These are phyloP conservation scores for Euphorbia lathyris DNA, from an alignment of 345 rosid genomes.

Conservation along the genomic window DNA sequence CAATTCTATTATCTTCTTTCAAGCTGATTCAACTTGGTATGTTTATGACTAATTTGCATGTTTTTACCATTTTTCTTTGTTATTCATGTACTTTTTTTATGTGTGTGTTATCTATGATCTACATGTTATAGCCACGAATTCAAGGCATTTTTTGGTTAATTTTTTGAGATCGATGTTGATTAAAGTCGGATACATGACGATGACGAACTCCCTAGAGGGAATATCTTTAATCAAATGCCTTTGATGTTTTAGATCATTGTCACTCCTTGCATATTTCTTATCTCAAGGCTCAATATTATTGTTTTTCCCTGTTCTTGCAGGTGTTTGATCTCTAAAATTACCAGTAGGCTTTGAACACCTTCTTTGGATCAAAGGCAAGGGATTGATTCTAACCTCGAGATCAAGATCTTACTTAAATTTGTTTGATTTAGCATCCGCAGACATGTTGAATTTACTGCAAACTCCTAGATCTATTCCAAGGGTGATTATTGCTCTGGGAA, in stretches of 20 bases:
- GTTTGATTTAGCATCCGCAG: constrained; percentile 57
- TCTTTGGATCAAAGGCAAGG: too few species aligned
- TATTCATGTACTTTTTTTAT: neutral
- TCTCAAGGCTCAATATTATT: neutral
- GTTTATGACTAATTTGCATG: neutral
- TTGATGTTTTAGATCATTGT: neutral
- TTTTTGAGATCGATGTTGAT: neutral
- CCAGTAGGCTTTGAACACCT: too few species aligned
- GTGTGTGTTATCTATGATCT: neutral
- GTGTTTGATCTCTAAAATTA: constrained; percentile 5
- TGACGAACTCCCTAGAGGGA: neutral
- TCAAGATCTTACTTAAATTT: constrained; percentile 65
- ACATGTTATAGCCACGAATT: neutral
- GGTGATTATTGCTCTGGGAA: constrained; percentile 56
- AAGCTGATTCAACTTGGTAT: constrained; percentile 8
- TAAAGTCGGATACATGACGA: neutral
- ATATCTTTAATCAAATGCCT: neutral
- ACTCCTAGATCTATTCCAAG: constrained; percentile 50
- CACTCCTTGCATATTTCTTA: neutral
- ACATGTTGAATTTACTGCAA: constrained; percentile 51
- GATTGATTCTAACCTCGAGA: constrained; percentile 35
- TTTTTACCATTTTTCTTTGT: neutral
- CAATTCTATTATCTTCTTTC: constrained; percentile 6
- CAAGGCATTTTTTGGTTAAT: neutral
- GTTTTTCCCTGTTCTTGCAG: constrained; percentile 13